Conservation (phyloP, 768 basidiomycete genomes). For the Tephrocybe sp. region DNA sequence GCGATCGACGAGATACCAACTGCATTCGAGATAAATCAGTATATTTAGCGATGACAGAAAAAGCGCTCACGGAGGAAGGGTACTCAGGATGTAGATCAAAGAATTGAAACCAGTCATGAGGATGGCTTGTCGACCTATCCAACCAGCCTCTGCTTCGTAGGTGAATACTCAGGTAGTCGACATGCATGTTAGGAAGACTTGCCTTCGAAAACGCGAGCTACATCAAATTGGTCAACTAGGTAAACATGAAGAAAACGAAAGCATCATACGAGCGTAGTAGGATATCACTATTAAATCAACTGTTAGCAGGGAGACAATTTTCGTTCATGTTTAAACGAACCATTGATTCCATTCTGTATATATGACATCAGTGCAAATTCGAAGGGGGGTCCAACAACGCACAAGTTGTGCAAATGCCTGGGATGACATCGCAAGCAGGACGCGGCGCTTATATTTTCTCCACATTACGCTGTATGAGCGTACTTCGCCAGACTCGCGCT, state of each 20-base stretch:
- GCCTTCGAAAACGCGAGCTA: constrained; percentile 93
- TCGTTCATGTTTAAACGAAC: constrained; percentile 37
- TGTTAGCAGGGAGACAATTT: constrained; percentile 3
- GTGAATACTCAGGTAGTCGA: not conserved
- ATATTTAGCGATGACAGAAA: not conserved
- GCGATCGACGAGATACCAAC: constrained; percentile 84
- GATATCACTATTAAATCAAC: constrained; percentile 68
- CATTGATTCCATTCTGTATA: constrained; percentile 89
- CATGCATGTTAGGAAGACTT: constrained; percentile 9
- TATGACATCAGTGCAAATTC: not conserved
- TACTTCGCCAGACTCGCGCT: constrained; percentile 78
- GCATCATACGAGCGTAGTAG: constrained; percentile 83
- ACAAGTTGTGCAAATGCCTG: constrained; percentile 96
- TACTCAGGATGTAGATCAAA: constrained; percentile 66
- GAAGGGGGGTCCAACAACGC: constrained; percentile 28
- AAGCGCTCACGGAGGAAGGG: constrained; percentile 63
- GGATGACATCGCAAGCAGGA: constrained; percentile 91
- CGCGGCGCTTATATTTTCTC: constrained; percentile 82
- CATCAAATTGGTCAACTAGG: not conserved
- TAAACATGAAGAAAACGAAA: not conserved
- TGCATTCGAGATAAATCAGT: constrained; percentile 27
- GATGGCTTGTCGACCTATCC: constrained; percentile 83
- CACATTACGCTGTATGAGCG: constrained; percentile 83
- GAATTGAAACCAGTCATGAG: constrained; percentile 90
- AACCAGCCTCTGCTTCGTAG: constrained; percentile 65